Base-by-base conservation (phyloP, 176 grass and related monocot species). In the Bonia amplexicaulis region DNA sequence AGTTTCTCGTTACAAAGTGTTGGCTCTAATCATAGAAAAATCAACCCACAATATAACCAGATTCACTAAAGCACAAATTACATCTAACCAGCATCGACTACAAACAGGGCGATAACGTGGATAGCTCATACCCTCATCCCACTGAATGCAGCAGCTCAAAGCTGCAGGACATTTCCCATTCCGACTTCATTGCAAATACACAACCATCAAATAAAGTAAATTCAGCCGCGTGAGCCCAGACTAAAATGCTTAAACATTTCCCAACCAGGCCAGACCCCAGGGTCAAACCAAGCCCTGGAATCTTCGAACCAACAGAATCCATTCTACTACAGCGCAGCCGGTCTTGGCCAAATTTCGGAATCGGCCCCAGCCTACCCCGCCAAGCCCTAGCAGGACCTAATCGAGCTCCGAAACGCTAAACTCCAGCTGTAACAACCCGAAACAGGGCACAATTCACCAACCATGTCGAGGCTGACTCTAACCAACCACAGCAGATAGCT, bases 151-250 rank as follows among this genome's bases (percentile, higher is more conserved):
- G 37, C 37, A 27, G 51, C 22, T 35, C 25, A 44, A 45, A 46
- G 19, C 22, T 59, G 35, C 71, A 64, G 54, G 66, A 7, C 63
- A 76, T 35, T 33, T 62, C 63, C 69, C 33, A 87, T 80, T 81
- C 9, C 12, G 16, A 46, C 23, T 33, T n/a, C 6, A 29, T 58
- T 44, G 55, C 2, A 66, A 57, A 57, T 39, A n/a, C 13, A 57
- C 11, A 46, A 45, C 7, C 12, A 37, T 48, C 57, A 54, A 80
- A 85, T 55, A 44, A 69, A 71, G 16, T 29, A 23, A 55, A 37
- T 6, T 12, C 7, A 69, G 52, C 4, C 6, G 2, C n/a, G 29
- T n/a, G 47, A 87, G 53, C 44, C 48, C 59, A 67, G 48, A 10
- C 20, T 40, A 60, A 5, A 59, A 68, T 13, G 8, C 16, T n/a